Evolutionary conservation across 768 basidiomycete species (phyloP).

Genomic region (Psilocybe cubensis): DNA sequence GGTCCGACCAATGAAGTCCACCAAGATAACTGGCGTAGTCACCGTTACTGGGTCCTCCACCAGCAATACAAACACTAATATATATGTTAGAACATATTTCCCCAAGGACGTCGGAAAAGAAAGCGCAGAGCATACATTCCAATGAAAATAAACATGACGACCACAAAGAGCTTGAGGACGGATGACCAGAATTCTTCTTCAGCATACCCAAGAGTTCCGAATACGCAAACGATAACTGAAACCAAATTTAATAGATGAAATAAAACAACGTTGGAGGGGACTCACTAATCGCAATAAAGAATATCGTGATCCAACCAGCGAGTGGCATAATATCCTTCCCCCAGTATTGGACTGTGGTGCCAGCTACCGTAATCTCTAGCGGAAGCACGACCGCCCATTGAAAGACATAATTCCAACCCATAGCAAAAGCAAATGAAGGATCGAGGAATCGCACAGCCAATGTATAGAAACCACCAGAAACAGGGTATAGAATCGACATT

Average conservation of each 20-base stretch:
- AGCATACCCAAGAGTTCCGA: constrained; percentile 50
- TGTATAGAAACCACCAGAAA: constrained; percentile 54
- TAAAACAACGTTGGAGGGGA: not conserved
- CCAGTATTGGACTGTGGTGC: constrained; percentile 49
- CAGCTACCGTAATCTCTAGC: constrained; percentile 49
- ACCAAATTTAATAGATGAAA: not conserved
- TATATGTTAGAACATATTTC: not conserved
- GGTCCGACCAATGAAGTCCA: constrained; percentile 39
- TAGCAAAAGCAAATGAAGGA: constrained; percentile 50
- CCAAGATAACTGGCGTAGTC: constrained; percentile 40
- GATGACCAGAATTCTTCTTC: constrained; percentile 58
- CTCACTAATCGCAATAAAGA: constrained; percentile 44
- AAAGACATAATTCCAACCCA: constrained; percentile 54
- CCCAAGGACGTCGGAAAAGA: not conserved
- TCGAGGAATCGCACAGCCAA: constrained; percentile 49
- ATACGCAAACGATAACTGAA: constrained; percentile 40
- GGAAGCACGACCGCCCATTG: constrained; percentile 51
- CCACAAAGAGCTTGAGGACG: constrained; percentile 48
- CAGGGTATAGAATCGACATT: constrained; percentile 52
- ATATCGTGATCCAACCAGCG: constrained; percentile 50
- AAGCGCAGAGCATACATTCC: constrained; percentile 36
- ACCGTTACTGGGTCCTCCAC: constrained; percentile 42
- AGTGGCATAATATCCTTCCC: constrained; percentile 37
- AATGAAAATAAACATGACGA: constrained; percentile 49
- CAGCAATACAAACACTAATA: constrained; percentile 41